A percentile compares a stretch with the other conserved stretches of the same genome.
Conservation (phyloP, 164 flowering plant species). For the Umbellularia californica region DNA sequence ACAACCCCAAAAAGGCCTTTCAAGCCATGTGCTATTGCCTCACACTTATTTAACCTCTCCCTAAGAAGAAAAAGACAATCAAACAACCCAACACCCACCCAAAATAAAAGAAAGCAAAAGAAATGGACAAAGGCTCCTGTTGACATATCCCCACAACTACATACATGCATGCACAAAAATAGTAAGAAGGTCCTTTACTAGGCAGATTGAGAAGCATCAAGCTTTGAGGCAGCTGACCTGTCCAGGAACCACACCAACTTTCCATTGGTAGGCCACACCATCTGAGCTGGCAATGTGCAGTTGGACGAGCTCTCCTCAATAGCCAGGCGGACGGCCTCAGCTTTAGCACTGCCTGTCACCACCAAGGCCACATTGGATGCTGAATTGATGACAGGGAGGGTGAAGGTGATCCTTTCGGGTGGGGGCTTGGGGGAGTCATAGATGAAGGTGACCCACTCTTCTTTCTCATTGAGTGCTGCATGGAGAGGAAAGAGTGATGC, state of each 20-base stretch:
- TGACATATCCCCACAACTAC: conserved; percentile 17
- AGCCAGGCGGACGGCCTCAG: conserved; percentile 51
- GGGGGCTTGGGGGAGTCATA: conserved; percentile 76
- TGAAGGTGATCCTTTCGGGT: conserved; percentile 78
- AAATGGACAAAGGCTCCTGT: neutral
- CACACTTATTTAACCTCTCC: neutral
- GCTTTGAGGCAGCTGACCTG: conserved; percentile 54
- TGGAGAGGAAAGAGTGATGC: conserved; percentile 73
- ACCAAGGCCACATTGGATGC: conserved; percentile 67
- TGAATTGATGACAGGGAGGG: conserved; percentile 77
- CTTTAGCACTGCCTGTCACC: conserved; percentile 56
- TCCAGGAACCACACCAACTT: conserved; percentile 80
- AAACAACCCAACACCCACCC: neutral
- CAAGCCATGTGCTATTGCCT: neutral
- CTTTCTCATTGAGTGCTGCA: conserved; percentile 39
- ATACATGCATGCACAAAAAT: conserved; percentile 24
- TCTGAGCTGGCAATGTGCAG: conserved; percentile 44
- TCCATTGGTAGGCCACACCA: conserved; percentile 55
- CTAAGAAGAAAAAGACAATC: neutral
- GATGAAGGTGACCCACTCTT: conserved; percentile 71
- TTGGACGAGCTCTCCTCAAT: conserved; percentile 35
- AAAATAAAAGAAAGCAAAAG: neutral
- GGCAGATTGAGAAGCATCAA: conserved; percentile 25
- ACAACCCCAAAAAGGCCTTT: neutral
- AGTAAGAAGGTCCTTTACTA: conserved; percentile 15